Percentiles rank a stretch among this genome's conserved stretches.
These are phyloP conservation scores for Penicillium sumatraense DNA, from an alignment of 2,329 filamentous ascomycete species.

Conservation along the genomic window DNA sequence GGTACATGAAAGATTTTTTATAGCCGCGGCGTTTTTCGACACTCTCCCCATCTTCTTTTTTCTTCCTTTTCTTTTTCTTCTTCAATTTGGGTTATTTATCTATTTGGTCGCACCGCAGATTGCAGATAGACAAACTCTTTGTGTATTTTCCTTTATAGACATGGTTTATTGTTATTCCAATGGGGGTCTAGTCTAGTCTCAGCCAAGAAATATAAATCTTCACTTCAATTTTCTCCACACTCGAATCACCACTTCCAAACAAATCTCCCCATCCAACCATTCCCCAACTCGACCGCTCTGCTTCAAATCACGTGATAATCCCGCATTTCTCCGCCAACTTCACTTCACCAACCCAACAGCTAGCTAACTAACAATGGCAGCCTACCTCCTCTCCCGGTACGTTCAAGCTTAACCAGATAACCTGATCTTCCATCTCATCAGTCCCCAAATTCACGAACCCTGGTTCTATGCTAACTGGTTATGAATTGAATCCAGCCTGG, in stretches of 20 bases:
- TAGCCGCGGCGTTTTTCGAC: conserved; percentile 27
- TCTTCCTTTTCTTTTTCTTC: conserved; percentile 3
- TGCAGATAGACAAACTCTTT: conserved; percentile 6
- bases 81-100: conserved; percentile 12
- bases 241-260: no score
- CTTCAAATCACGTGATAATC: conserved; percentile 8
- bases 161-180: conserved; percentile 22
- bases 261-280: no score
- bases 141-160: conserved; percentile 24
- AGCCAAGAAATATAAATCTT: conserved; percentile 6
- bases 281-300: no score
- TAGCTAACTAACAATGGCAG: conserved; percentile 8
- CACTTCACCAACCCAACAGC: not conserved
- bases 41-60: conserved; percentile 16
- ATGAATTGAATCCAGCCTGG: no score
- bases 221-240: not conserved
- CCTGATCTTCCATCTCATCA: not conserved
- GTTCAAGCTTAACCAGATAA: not conserved
- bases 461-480: conserved; percentile 38
- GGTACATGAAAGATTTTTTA: conserved; percentile 20
- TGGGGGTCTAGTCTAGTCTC: conserved; percentile 8
- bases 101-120: not conserved
- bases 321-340: no score
- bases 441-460: not conserved
- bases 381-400: conserved; percentile 18